phyloP scores from a whole-genome alignment of 345 rosid genomes.

The Noccaea caerulescens region DNA sequence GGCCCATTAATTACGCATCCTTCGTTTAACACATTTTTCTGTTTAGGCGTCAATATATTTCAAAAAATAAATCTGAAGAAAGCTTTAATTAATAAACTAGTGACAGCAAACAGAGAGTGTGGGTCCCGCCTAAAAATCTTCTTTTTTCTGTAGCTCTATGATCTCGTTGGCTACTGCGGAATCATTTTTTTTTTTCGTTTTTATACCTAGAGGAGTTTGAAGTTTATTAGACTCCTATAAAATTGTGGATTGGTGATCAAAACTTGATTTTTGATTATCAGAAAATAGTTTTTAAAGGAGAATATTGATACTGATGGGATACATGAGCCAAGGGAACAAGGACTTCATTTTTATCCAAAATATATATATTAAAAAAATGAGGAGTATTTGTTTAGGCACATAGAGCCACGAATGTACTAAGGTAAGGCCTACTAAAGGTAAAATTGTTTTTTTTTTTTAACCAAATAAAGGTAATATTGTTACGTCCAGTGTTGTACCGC shows the following conservation, averaged over 20 bases:
- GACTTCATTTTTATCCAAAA: background rate
- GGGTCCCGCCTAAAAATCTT: conserved; percentile 33
- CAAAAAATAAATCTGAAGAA: conserved; percentile 13
- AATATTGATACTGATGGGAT: background rate
- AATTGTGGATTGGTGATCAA: background rate
- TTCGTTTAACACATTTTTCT: conserved; percentile 25
- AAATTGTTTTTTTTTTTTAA: too few species aligned
- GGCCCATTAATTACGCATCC: conserved; percentile 23
- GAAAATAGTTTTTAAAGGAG: background rate
- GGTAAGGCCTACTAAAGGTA: too few species aligned
- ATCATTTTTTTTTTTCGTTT: background rate
- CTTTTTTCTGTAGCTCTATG: background rate
- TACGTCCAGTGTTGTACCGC: conserved; percentile 6
- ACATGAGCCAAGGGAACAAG: background rate
- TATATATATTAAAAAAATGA: background rate
- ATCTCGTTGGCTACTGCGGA: conserved; percentile 23
- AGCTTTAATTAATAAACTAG: conserved; percentile 32
- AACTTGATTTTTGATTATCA: background rate
- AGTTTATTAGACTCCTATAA: background rate
- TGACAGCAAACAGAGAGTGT: conserved; percentile 32
- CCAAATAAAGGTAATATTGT: background rate
- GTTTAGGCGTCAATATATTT: conserved; percentile 3
- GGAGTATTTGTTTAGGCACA: background rate
- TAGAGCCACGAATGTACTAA: background rate
- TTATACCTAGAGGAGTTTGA: background rate